A percentile compares a stretch with the other conserved stretches of the same genome.
Conservation (phyloP, 495 filamentous ascomycete species). For the Usnea hakonensis region DNA sequence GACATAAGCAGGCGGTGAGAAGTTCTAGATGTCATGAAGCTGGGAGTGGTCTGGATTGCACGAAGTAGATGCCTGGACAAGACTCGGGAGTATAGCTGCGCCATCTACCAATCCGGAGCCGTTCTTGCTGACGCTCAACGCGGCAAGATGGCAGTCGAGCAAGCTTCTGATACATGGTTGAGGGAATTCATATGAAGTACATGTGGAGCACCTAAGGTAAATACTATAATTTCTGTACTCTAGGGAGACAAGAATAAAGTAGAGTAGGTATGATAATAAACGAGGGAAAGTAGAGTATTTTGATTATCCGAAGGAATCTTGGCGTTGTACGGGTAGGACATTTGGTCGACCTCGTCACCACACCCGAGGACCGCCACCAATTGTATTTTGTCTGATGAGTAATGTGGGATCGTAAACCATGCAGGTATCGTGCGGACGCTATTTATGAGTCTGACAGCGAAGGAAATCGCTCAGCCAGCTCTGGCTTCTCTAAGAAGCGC, state of each 20-base stretch:
- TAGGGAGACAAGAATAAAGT: background rate
- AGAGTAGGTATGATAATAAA: too few relatives aligned
- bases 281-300: too few relatives aligned
- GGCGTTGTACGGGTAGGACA: background rate
- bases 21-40: constrained; percentile 4
- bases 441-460: background rate
- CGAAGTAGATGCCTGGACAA: background rate
- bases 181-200: background rate
- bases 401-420: background rate
- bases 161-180: background rate
- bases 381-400: background rate
- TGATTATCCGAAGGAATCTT: constrained; percentile 7
- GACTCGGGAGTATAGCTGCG: background rate
- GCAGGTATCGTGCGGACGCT: background rate
- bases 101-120: background rate
- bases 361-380: background rate
- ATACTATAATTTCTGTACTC: background rate
- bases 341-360: background rate
- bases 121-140: background rate
- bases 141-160: background rate
- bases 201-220: background rate
- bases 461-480: background rate
- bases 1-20: background rate
- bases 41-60: background rate
- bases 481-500: background rate